Percentiles rank a stretch among this genome's conserved stretches.
Conservation (phyloP, 352 stramenopile species). For the Globisporangium cystogenes region DNA sequence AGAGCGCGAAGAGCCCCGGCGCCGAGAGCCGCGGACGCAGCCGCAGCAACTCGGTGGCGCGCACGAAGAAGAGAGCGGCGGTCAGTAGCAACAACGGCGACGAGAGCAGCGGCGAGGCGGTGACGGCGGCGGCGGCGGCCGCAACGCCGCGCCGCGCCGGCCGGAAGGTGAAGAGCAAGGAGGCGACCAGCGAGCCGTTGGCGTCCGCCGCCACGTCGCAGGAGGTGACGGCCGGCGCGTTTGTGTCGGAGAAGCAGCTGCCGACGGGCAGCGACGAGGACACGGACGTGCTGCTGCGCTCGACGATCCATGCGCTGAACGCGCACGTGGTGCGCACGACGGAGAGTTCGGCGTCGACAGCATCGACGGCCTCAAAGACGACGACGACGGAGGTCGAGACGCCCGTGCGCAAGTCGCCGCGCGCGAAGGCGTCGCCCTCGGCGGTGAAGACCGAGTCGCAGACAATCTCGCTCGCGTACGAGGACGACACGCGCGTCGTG, state of each 20-base stretch:
- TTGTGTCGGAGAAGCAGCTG: conserved; percentile 17
- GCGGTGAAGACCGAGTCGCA: conserved; percentile 19
- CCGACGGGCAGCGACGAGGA: conserved; percentile 35
- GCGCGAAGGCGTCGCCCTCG: conserved; percentile 6
- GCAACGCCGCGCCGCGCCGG: not conserved
- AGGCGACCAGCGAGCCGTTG: not conserved
- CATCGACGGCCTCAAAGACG: conserved; percentile 9
- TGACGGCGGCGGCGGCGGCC: not conserved
- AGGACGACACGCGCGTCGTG: conserved; percentile 20
- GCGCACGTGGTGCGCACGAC: conserved; percentile 16
- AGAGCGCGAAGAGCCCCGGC: conserved; percentile 17
- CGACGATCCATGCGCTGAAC: conserved; percentile 35
- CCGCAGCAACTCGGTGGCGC: conserved; percentile 50
- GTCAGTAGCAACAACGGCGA: not conserved
- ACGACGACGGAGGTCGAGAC: conserved; percentile 2
- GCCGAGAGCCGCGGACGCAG: conserved; percentile 36
- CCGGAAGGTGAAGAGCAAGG: conserved; percentile 4
- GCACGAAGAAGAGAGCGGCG: conserved; percentile 22
- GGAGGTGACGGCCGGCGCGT: conserved; percentile 4
- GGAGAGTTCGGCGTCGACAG: conserved; percentile 4
- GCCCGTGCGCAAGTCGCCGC: conserved; percentile 14
- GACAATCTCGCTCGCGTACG: conserved; percentile 44
- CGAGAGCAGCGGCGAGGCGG: conserved; percentile 4
- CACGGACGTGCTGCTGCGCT: conserved; percentile 42
- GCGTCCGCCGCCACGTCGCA: conserved; percentile 26